Evolutionary conservation across 345 rosid species (phyloP), one percentile per base, ranked within the genome.

Genomic region (Pelargonium nanum): DNA sequence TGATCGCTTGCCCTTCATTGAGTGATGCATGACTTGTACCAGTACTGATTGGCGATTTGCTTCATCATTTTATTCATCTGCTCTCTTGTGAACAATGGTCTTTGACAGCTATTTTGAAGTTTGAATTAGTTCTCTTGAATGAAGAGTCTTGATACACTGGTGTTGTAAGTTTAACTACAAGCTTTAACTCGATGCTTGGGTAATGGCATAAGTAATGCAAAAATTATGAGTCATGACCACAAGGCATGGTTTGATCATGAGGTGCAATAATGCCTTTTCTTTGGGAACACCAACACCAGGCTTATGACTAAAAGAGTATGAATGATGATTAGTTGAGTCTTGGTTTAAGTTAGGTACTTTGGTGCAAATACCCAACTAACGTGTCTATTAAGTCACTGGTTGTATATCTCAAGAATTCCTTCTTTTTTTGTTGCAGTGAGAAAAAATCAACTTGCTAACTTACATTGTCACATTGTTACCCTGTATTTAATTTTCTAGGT

Each of bases 401-500:
- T 40, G 16, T 6, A 40, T 17, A 40, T 40, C 48, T 12, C 15
- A 2, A 40, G 9, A 40, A 40, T 40, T 40, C 16, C 9, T 40
- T 6, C 16, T 40, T 6, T 12, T 40, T 40, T 40, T 2, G 48
- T 40, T 40, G 3, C 15, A 12, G 13, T 40, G 48, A 17, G 48
- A 40, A 40, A n/a, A 40, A 40, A 12, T 40, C 48, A 9, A 2
- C 10, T 9, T 40, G 48, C 9, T 40, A 40, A 40, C 48, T 40
- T 40, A 12, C 48, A 40, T 40, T 40, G 16, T 40, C 48, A 40
- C 15, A 40, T 40, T 40, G 3, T 40, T 40, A 40, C 48, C 2
- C 15, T 7, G 15, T 17, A 40, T 40, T 40, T 40, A 28, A 26
- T 65, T 57, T 22, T 23, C 51, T 68, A 89, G 99, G 86, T 69